phyloP scores from a whole-genome alignment of 2,329 filamentous ascomycete genomes.

The Colletotrichum liriopes region DNA sequence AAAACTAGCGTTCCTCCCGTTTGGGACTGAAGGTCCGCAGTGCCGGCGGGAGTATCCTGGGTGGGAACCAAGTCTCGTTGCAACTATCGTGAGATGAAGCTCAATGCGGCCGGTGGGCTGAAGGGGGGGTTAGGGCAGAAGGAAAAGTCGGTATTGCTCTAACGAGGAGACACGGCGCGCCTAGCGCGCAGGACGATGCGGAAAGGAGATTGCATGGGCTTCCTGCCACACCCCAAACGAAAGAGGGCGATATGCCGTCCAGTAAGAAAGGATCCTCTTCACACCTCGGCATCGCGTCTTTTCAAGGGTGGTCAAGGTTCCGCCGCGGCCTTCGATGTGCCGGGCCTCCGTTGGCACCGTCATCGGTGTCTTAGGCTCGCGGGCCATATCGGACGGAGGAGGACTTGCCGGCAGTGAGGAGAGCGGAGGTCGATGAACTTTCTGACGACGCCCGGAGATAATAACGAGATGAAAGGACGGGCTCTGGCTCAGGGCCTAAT shows the following conservation, averaged over 20 bases:
- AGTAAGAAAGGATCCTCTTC: not conserved
- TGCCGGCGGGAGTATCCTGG: constrained; percentile 4
- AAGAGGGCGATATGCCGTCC: constrained; percentile 7
- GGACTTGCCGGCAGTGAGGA: not conserved
- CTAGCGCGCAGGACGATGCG: constrained; percentile 10
- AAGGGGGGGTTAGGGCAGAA: not conserved
- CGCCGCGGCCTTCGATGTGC: not conserved
- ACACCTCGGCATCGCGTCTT: not conserved
- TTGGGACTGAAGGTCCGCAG: constrained; percentile 33
- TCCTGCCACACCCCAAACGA: constrained; percentile 28
- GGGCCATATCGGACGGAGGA: not conserved
- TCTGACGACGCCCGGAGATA: not conserved
- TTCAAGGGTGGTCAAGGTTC: not conserved
- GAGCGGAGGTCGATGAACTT: not conserved
- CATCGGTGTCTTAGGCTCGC: not conserved
- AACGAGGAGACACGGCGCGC: constrained; percentile 28
- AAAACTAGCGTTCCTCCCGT: constrained; percentile 33
- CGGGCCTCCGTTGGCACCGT: not conserved
- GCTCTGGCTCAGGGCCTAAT: not conserved
- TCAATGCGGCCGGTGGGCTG: not conserved
- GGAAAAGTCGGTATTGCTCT: constrained; percentile 19
- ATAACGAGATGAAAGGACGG: not conserved
- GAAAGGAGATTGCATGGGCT: not conserved
- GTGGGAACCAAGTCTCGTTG: constrained; percentile 3
- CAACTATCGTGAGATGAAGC: constrained; percentile 6